Percentiles rank a stretch among this genome's conserved stretches.
These are phyloP conservation scores for Diaporthe capsici DNA, from an alignment of 2,329 filamentous ascomycete species.

Conservation along the genomic window DNA sequence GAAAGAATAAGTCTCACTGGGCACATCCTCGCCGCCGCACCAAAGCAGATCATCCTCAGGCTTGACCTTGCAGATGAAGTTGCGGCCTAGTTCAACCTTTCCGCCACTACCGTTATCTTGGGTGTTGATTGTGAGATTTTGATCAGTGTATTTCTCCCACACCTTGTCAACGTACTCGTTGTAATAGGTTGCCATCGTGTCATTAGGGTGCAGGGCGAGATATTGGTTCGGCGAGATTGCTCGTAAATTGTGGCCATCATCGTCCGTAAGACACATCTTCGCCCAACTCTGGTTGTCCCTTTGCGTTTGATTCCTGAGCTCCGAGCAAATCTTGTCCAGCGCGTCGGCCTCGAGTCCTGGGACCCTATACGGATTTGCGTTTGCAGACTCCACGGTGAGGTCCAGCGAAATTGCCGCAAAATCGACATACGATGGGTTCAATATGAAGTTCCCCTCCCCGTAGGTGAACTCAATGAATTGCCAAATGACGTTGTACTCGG, in stretches of 20 bases:
- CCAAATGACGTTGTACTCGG: conserved; percentile 29
- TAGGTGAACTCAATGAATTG: conserved; percentile 37
- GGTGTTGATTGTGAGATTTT: conserved; percentile 22
- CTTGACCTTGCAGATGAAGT: conserved; percentile 8
- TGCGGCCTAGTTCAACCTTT: not conserved
- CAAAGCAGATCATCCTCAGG: not conserved
- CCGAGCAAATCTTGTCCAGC: conserved; percentile 4
- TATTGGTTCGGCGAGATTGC: conserved; percentile 33
- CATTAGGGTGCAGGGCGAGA: conserved; percentile 18
- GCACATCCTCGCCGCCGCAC: not conserved
- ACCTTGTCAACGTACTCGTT: conserved; percentile 10
- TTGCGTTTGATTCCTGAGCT: not conserved
- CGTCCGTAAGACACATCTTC: conserved; percentile 1
- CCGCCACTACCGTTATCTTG: not conserved
- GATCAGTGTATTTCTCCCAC: not conserved
- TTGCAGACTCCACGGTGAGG: not conserved
- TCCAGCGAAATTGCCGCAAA: conserved; percentile 29
- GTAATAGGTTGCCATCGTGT: conserved; percentile 27
- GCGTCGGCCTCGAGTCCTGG: conserved; percentile 13
- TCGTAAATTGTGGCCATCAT: not conserved
- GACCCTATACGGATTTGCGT: not conserved
- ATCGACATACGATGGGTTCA: conserved; percentile 30
- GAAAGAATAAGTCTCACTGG: not conserved
- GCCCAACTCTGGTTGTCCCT: conserved; percentile 22
- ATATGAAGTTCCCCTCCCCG: not conserved